A percentile compares a stretch with the other conserved stretches of the same genome.
Conservation (phyloP, 2,329 filamentous ascomycete genomes). For the Monosporascus cannonballus region DNA sequence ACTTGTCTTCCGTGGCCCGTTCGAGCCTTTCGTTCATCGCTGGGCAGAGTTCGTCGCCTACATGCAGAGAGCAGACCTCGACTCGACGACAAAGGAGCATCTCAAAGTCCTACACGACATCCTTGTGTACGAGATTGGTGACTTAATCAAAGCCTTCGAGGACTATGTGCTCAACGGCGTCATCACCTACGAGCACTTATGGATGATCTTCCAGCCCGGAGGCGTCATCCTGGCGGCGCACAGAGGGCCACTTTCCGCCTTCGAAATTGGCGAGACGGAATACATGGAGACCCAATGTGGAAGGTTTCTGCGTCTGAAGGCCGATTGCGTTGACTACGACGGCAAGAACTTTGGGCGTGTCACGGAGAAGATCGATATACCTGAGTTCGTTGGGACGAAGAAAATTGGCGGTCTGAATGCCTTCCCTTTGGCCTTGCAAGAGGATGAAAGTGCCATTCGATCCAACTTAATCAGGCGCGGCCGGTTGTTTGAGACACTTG, state of each 20-base stretch:
- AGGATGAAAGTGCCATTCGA: conserved; percentile 29
- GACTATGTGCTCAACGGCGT: conserved; percentile 49
- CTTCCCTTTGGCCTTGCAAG: conserved; percentile 39
- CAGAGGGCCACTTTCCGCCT: conserved; percentile 33
- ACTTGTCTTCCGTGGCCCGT: conserved; percentile 54
- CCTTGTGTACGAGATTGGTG: conserved; percentile 44
- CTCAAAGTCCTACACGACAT: conserved; percentile 39
- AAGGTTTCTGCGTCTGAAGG: conserved; percentile 31
- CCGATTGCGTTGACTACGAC: conserved; percentile 41
- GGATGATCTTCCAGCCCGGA: conserved; percentile 48
- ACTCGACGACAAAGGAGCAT: conserved; percentile 39
- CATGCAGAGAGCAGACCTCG: conserved; percentile 33
- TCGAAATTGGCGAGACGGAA: conserved; percentile 30
- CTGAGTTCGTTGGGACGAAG: conserved; percentile 36
- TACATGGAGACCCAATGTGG: conserved; percentile 33
- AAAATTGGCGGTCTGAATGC: conserved; percentile 36
- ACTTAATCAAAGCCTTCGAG: conserved; percentile 41
- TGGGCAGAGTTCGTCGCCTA: conserved; percentile 45
- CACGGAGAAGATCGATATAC: conserved; percentile 28
- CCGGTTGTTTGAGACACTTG: conserved; percentile 36
- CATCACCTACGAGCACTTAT: conserved; percentile 46
- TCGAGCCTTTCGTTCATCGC: conserved; percentile 60
- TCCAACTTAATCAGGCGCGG: conserved; percentile 33
- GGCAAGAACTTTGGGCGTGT: conserved; percentile 40
- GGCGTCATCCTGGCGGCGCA: conserved; percentile 32